Conservation (phyloP, 2,329 filamentous ascomycete genomes). For the Scedosporium apiospermum region DNA sequence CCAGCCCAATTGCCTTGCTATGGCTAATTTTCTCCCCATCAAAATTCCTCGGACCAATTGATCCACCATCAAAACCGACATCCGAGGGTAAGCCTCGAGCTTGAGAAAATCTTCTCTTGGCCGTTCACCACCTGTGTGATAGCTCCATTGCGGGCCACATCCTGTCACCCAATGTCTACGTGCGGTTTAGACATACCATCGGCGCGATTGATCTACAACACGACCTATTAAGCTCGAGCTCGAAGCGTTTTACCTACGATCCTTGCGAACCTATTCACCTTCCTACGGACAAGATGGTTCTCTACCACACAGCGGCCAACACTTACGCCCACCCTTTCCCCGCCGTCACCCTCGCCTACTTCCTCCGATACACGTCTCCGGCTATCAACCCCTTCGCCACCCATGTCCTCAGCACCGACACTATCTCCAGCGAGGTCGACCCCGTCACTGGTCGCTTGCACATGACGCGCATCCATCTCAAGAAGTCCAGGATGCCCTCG, state of each 20-base stretch:
- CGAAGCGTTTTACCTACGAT: not conserved
- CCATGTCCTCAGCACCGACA: constrained; percentile 77
- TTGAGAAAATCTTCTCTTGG: not conserved
- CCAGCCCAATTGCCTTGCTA: not conserved
- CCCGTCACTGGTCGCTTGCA: constrained; percentile 63
- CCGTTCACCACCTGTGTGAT: not conserved
- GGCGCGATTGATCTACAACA: not conserved
- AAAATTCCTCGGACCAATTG: not conserved
- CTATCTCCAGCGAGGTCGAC: constrained; percentile 66
- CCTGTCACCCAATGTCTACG: constrained; percentile 1
- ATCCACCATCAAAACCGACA: not conserved
- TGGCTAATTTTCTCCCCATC: not conserved
- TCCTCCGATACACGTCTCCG: constrained; percentile 70
- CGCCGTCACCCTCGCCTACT: constrained; percentile 80
- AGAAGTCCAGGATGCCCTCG: constrained; percentile 67
- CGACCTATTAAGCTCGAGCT: not conserved
- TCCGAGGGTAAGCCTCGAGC: constrained; percentile 1
- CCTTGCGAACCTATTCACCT: not conserved
- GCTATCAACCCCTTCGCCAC: constrained; percentile 68
- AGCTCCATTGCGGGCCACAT: constrained; percentile 1
- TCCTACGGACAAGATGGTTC: constrained; percentile 40
- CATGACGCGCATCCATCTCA: constrained; percentile 72
- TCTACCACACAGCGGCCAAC: constrained; percentile 57
- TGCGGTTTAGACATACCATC: not conserved
- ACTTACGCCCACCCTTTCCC: constrained; percentile 74